Base-by-base conservation (phyloP, 2,329 filamentous ascomycete species). In the Exophiala bonariae region DNA sequence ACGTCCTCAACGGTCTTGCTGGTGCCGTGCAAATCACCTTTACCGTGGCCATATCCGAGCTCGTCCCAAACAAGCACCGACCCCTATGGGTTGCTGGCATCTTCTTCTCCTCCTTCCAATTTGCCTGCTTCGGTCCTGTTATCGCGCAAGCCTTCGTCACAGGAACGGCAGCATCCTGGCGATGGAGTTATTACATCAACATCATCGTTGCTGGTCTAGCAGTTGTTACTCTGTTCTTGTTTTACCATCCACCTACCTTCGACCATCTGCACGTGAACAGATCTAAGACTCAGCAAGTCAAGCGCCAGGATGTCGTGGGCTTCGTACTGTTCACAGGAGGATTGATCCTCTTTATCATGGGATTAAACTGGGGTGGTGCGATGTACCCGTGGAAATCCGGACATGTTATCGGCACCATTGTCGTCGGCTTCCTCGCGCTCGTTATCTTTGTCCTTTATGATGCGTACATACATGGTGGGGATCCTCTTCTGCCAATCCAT, bases 111-210 rank as follows among this genome's bases (percentile, higher is more conserved):
- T 61, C 59, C n/a, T 58, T 68, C 34, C 66, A 63, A 4, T 54
- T 61, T 19, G 56, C 55, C 4, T 54, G 43, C 9, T 61, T 63
- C 20, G 75, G 74, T 0, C 72, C 74, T 17, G 61, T 74, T 32
- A 73, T 78, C 41, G 74, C 74, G 2, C 64, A 69, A 14, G 58
- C 63, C 2, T 65, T 77, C 23, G 68, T 73, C 45, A 42, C 64
- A 22, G 64, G 72, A 40, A 76, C 74, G 1, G 58, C 52, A 3
- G 57, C 63, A 4, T 60, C 63, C 16, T 79, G 75, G 75, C 64
- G 76, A 33, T 76, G 73, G 72, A 69, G 62, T 42, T 79, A 74
- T 57, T 77, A 73, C 53, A 55, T 78, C 4, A 70, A 69, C 44
- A 71, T 73, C 55, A 72, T 75, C 42, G 62, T 72, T 47, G 67